Evolutionary conservation across 345 rosid species (phyloP), one percentile per base, ranked within the genome.

Genomic region (Psidium guajava): DNA sequence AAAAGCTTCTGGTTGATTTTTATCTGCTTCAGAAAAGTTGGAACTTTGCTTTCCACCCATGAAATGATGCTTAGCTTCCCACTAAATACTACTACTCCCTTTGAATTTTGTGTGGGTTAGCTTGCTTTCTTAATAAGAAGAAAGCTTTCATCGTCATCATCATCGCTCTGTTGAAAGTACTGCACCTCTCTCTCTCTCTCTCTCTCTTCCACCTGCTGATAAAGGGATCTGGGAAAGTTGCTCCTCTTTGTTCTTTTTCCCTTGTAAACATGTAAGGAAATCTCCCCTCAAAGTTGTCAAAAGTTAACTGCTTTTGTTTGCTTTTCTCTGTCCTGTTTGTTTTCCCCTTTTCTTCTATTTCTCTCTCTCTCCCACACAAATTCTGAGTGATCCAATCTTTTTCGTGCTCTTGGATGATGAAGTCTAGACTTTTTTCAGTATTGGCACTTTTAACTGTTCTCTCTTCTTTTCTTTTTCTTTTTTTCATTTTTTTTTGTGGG

Each of bases 101-200:
- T 88, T 88, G 88, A 87, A 83, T 83, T 87, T 86, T 69, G 47
- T 69, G 80, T 69, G 54, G 20, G 64, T 87, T 86, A 61, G 83
- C 84, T 74, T 86, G 86, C 85, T 50, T 81, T 81, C 80, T 36
- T 64, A 83, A 85, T 16, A 87, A 88, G 83, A 87, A 88, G 83
- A 74, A 86, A 36, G 56, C 80, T 81, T 83, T 83, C 74, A 58
- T 69, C 69, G 64, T 36, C 85, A 58, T 83, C 54, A 40, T 61
- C 61, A 54, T 51, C 74, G 82, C 47, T 85, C 86, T 87, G 74
- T 82, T 87, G 58, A 83, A 82, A 86, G 90, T 84, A 82, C 55
- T 74, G 42, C 69, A 47, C 87, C 73, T 64, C 54, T 55, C 53
- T 36, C 47, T 85, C 69, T 12, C 44, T 27, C 73, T 85, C 25